Evolutionary conservation across 495 filamentous ascomycete species (phyloP).

Genomic region (Talaromyces wortmannii): DNA sequence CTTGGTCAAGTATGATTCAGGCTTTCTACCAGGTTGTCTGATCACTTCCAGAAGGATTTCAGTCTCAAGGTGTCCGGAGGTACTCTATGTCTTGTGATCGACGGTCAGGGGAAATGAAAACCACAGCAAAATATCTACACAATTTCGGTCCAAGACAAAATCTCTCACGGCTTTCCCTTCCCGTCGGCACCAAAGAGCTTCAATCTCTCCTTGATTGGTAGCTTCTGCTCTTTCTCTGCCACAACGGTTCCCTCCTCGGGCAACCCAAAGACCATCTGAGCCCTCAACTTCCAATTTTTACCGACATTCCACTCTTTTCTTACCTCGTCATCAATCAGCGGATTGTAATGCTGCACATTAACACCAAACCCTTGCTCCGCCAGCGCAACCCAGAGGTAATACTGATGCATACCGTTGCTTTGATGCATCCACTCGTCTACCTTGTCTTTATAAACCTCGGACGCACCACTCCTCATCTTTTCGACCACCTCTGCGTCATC

Average conservation of each 20-base stretch:
- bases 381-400: conserved; percentile 44
- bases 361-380: conserved; percentile 41
- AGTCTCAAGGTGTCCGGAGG: not conserved
- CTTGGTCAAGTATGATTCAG: not conserved
- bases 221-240: not conserved
- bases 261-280: conserved; percentile 45
- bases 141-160: not conserved
- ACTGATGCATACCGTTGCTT: conserved; percentile 46
- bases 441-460: conserved; percentile 34
- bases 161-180: not conserved
- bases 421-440: conserved; percentile 43
- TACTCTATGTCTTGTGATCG: not conserved
- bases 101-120: not conserved
- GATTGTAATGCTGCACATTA: conserved; percentile 51
- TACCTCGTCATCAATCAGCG: conserved; percentile 37
- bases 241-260: conserved; percentile 14
- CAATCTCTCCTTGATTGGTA: not conserved
- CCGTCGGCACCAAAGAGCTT: not conserved
- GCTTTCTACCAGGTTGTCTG: not conserved
- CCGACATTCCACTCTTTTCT: conserved; percentile 36
- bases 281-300: conserved; percentile 36
- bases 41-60: not conserved
- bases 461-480: conserved; percentile 36
- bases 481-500: conserved; percentile 28
- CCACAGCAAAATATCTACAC: not conserved